Percentiles rank a stretch among this genome's conserved stretches.
phyloP scores from a whole-genome alignment of 139 green algal genomes.

The Micractinium conductrix region DNA sequence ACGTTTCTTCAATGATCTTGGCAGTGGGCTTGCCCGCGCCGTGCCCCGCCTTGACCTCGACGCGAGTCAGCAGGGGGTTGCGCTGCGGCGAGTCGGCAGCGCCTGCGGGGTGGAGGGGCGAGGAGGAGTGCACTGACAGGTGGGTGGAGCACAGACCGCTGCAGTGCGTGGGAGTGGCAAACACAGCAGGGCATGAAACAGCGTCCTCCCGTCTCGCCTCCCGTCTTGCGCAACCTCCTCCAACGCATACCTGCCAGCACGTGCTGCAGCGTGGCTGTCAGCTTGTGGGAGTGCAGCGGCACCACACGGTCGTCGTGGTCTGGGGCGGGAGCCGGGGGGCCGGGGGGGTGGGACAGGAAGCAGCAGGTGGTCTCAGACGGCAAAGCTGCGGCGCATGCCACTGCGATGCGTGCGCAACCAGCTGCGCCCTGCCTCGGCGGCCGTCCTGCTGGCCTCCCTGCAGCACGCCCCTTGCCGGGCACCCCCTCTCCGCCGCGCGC shows the following conservation, averaged over 20 bases:
- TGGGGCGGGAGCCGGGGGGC: neutral
- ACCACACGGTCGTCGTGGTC: constrained; percentile 92
- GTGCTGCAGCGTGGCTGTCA: constrained; percentile 85
- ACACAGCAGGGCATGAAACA: neutral
- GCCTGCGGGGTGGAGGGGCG: neutral
- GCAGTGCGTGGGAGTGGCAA: neutral
- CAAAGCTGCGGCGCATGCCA: neutral
- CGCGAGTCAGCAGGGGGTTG: constrained; percentile 87
- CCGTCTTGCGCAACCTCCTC: too few species aligned
- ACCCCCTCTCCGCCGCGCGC: too few species aligned
- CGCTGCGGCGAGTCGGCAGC: constrained; percentile 57
- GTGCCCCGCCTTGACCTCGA: constrained; percentile 86
- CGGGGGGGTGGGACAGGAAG: neutral
- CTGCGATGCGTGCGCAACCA: neutral
- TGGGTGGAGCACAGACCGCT: too few species aligned
- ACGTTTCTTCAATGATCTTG: constrained; percentile 67
- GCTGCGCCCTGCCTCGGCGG: too few species aligned
- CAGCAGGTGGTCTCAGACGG: neutral
- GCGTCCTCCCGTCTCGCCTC: too few species aligned
- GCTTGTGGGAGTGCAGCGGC: constrained; percentile 90
- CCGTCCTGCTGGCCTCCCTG: too few species aligned
- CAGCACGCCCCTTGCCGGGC: too few species aligned
- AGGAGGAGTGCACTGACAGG: neutral
- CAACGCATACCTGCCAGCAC: constrained; percentile 46
- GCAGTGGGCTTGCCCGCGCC: constrained; percentile 91